Percentiles rank a stretch among this genome's conserved stretches.
Conservation (phyloP, 495 filamentous ascomycete genomes). For the Neurospora sp. region DNA sequence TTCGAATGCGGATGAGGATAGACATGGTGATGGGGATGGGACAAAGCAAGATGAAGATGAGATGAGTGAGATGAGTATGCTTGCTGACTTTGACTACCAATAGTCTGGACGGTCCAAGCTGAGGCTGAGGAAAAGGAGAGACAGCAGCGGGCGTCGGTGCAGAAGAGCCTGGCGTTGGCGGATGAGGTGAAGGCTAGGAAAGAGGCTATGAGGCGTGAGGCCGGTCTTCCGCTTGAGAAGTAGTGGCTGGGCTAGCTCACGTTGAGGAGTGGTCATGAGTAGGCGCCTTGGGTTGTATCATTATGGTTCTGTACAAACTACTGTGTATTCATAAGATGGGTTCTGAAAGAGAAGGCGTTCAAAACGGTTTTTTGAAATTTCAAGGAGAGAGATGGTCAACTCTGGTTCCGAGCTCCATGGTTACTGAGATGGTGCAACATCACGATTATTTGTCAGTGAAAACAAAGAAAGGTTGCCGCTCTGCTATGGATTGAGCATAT, state of each 20-base stretch:
- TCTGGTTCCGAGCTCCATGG: background rate
- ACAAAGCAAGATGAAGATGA: background rate
- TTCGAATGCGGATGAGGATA: background rate
- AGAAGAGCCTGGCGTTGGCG: slow-evolving; percentile 34
- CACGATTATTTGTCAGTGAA: background rate
- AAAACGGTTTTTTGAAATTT: background rate
- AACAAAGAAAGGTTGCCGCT: too few relatives aligned
- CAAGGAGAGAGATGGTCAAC: background rate
- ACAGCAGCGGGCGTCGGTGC: slow-evolving; percentile 29
- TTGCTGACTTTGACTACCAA: slow-evolving; percentile 1
- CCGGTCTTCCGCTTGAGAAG: slow-evolving; percentile 19
- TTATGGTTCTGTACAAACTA: background rate
- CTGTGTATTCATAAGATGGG: background rate
- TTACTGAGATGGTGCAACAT: background rate
- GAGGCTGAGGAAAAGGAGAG: slow-evolving; percentile 46
- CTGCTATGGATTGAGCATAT: background rate
- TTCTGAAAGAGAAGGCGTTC: background rate
- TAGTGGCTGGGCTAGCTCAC: background rate
- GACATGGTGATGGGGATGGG: background rate
- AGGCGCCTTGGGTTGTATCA: background rate
- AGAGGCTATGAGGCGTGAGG: slow-evolving; percentile 47
- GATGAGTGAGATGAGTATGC: background rate
- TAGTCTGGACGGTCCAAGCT: slow-evolving; percentile 64
- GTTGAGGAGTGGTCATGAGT: background rate
- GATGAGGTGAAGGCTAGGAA: slow-evolving; percentile 54